Conservation (phyloP, 139 green algal genomes). For the Trebouxia sp. region DNA sequence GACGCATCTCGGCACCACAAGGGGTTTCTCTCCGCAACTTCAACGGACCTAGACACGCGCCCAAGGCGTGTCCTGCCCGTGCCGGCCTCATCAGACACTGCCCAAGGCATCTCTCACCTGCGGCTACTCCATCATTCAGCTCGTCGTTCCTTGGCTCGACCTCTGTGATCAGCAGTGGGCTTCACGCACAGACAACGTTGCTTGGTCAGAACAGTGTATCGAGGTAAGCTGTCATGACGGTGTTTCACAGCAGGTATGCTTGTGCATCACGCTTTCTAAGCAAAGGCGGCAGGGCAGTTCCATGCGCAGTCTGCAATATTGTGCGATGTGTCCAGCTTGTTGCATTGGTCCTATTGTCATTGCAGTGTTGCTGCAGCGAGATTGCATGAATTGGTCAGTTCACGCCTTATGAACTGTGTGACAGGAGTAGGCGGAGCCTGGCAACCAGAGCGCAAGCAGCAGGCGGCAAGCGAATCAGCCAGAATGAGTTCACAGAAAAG, state of each 20-base stretch:
- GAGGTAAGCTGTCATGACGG: not conserved
- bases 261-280: too few relatives aligned
- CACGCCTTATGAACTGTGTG: too few relatives aligned
- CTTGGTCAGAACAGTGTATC: not conserved
- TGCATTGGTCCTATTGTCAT: not conserved
- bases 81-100: not conserved
- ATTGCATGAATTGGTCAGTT: too few relatives aligned
- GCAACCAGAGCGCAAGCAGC: not conserved
- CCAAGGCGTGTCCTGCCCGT: not conserved
- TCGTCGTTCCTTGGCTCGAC: not conserved
- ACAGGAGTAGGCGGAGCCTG: not conserved
- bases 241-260: too few relatives aligned
- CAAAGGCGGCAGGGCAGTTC: too few relatives aligned
- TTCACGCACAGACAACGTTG: not conserved
- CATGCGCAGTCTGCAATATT: too few relatives aligned
- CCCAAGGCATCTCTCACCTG: not conserved
- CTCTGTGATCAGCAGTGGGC: not conserved
- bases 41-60: not conserved
- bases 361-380: not conserved
- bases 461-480: conserved; percentile 77
- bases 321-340: too few relatives aligned
- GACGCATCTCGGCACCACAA: not conserved
- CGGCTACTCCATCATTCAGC: not conserved
- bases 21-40: too few relatives aligned
- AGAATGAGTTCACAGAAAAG: conserved; percentile 96